Base-by-base conservation (phyloP, 2,329 filamentous ascomycete genomes). In the Xylariaceae sp. region DNA sequence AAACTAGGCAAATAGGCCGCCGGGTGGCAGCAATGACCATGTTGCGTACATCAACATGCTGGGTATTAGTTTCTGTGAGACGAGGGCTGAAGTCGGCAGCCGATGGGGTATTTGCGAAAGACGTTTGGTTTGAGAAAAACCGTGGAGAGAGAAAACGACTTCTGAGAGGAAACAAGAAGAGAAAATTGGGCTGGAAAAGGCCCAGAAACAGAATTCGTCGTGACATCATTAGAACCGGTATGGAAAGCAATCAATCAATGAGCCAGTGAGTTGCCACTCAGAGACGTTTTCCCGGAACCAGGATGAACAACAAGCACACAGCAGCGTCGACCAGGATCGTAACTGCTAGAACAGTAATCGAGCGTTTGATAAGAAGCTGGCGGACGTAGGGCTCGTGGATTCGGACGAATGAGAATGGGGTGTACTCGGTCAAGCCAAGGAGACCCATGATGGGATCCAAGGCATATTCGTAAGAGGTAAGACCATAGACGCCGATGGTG, bases 361-460 rank as follows among this genome's bases (percentile, higher is more conserved):
- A 88, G 60, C 94, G 88, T 73, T 92, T 92, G 66, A 85, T 86
- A 58, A 99, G 82, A 17, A 97, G 85, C 70, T 86, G 89, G 65
- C 90, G 88, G 57, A 99, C 89, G 72, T 94, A 99, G 0, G 92
- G 90, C 75, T 99, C 94, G 57, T 89, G 86, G 64, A 97, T 90
- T 47, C 85, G 84, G 23, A 89, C 88, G 78, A 95, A 97, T 74
- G 87, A 89, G 80, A 97, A 92, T 54, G 96, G 92, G 0, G 93
- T 97, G 77, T 97, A 97, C 77, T 99, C 95, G 78, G 92, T 97
- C 73, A 87, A 88, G 41, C 93, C 92, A n/a, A 89, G 74, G 17
- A 97, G 81, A 3, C 92, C 94, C 73, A 97, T 85, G 63, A 96
- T 79, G 0, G 95, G 93, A 69, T 99, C 94, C 55, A 99, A 85